These are phyloP conservation scores for Zygotorulaspora florentina DNA, from an alignment of 805 yeast species.

Conservation along the genomic window DNA sequence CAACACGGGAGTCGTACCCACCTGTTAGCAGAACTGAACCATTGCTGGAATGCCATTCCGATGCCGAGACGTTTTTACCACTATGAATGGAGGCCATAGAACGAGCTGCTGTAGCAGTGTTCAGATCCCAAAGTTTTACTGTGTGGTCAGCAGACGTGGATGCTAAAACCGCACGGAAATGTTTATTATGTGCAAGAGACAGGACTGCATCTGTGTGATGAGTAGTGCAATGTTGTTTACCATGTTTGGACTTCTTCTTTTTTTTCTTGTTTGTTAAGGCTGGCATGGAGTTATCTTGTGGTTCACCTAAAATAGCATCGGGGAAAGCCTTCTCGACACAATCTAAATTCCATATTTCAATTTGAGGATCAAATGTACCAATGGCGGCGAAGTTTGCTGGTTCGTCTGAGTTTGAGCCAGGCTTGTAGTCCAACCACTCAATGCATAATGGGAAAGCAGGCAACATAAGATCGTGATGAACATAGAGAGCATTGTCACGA, in stretches of 20 bases:
- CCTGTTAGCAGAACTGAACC: conserved; percentile 77
- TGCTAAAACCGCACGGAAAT: conserved; percentile 79
- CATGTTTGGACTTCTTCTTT: conserved; percentile 48
- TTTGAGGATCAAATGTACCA: conserved; percentile 96
- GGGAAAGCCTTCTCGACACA: conserved; percentile 92
- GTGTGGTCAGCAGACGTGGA: conserved; percentile 95
- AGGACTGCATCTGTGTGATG: conserved; percentile 94
- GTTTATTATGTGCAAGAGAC: conserved; percentile 75
- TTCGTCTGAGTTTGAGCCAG: conserved; percentile 47
- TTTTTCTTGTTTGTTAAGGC: conserved; percentile 43
- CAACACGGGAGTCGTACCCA: conserved; percentile 84
- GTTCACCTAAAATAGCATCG: conserved; percentile 84
- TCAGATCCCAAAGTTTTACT: conserved; percentile 91
- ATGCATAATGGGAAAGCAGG: conserved; percentile 96
- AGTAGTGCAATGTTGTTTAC: conserved; percentile 52
- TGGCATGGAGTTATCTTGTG: conserved; percentile 40
- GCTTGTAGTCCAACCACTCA: conserved; percentile 85
- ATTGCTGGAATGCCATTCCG: conserved; percentile 77
- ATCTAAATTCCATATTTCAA: conserved; percentile 95
- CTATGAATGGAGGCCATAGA: conserved; percentile 64
- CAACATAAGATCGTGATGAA: conserved; percentile 94
- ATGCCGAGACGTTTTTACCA: conserved; percentile 76
- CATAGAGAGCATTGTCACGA: conserved; percentile 74
- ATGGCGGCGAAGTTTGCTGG: conserved; percentile 91
- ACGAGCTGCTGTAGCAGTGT: conserved; percentile 67